Evolutionary conservation across 148 eudicot genomes (phyloP).

Genomic region (Limonium bicolor): DNA sequence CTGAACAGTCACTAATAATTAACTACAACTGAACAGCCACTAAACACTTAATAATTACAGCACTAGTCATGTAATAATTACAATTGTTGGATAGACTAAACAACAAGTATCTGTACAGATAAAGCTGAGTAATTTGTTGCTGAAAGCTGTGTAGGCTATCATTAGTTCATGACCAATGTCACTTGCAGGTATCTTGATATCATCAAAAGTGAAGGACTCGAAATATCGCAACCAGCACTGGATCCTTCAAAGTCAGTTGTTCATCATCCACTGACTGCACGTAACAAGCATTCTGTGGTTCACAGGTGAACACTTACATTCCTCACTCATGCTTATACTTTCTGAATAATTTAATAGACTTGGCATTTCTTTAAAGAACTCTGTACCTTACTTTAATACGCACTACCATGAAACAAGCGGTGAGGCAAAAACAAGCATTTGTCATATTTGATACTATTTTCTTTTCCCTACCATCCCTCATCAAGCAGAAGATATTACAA

Average conservation of each 20-base stretch:
- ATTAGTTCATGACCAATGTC: background rate
- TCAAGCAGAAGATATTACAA: constrained; percentile 20
- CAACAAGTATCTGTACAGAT: no score
- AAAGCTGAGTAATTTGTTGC: no score
- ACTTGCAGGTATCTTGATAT: constrained; percentile 38
- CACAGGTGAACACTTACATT: constrained; percentile 27
- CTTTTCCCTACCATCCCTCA: no score
- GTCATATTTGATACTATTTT: no score
- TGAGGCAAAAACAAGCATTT: no score
- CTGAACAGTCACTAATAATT: no score
- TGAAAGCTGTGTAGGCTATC: background rate
- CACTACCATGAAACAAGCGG: background rate
- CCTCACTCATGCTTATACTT: background rate
- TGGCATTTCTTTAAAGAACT: background rate
- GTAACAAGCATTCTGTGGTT: constrained; percentile 23
- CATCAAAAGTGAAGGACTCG: constrained; percentile 40
- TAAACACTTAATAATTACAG: no score
- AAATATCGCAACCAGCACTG: constrained; percentile 68
- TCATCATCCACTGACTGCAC: constrained; percentile 48
- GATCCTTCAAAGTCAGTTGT: constrained; percentile 43
- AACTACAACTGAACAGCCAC: no score
- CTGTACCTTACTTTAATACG: background rate
- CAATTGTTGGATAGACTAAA: no score
- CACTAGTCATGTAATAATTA: no score
- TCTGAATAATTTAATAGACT: background rate